phyloP scores from a whole-genome alignment of 2,329 filamentous ascomycete species.

The Penicillium sp. region DNA sequence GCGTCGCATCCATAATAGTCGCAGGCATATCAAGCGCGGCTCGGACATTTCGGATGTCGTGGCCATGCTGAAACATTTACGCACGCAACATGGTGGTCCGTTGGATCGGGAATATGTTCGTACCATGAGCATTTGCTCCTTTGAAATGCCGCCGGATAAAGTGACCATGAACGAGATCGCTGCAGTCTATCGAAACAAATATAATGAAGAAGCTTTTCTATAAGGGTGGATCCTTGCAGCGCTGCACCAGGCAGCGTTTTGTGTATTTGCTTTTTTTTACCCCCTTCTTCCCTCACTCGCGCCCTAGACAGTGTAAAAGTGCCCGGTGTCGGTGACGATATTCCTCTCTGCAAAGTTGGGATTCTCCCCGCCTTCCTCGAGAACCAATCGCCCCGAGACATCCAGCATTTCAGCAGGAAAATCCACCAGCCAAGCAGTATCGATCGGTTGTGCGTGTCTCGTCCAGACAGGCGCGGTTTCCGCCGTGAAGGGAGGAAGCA shows the following conservation, averaged over 20 bases:
- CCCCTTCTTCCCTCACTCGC: neutral
- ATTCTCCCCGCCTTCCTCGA: slow-evolving; percentile 24
- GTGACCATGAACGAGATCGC: slow-evolving; percentile 35
- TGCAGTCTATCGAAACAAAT: slow-evolving; percentile 30
- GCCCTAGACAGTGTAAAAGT: slow-evolving; percentile 32
- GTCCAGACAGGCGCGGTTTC: slow-evolving; percentile 26
- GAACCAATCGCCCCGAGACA: slow-evolving; percentile 22
- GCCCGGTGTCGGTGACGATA: slow-evolving; percentile 32
- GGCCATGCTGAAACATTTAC: slow-evolving; percentile 33
- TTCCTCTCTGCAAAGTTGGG: slow-evolving; percentile 28
- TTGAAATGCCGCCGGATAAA: slow-evolving; percentile 33
- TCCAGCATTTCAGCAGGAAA: slow-evolving; percentile 19
- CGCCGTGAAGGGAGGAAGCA: slow-evolving; percentile 26
- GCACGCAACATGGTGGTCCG: slow-evolving; percentile 24
- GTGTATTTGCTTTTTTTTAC: neutral
- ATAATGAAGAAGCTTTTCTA: slow-evolving; percentile 29
- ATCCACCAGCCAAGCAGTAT: slow-evolving; percentile 10
- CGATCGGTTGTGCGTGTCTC: slow-evolving; percentile 18
- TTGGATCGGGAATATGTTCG: slow-evolving; percentile 32
- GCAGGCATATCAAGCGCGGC: slow-evolving; percentile 27
- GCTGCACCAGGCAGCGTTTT: neutral
- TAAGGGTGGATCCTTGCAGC: neutral
- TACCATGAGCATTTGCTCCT: slow-evolving; percentile 32
- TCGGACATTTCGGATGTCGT: slow-evolving; percentile 35
- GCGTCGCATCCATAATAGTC: slow-evolving; percentile 31